Base-by-base conservation (phyloP, 78 protist genomes). In the Protostelium mycophagum region DNA sequence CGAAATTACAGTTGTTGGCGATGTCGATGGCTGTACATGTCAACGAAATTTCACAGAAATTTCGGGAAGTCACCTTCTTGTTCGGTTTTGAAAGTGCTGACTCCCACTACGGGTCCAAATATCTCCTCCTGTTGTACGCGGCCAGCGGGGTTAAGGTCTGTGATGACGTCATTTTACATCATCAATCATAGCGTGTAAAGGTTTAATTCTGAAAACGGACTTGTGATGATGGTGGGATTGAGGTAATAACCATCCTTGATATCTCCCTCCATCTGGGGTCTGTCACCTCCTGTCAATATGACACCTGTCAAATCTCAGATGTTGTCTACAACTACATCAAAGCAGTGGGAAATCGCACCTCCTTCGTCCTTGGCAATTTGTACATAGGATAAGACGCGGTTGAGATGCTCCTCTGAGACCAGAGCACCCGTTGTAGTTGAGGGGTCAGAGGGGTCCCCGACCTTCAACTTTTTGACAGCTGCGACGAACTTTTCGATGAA, bases 61-160 rank as follows among this genome's bases (percentile, higher is more conserved):
- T 5, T 23, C 86, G 36, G n/a, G n/a, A n/a, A n/a, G n/a, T n/a
- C 37, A 85, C 86, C 96, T 28, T 96, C 96, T n/a, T 90, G 92
- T 28, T 92, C 97, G 63, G 85, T 91, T 29, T 91, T 36, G 83
- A 96, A 97, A 0, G 89, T 84, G 34, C 83, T 38, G 73, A 92
- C 88, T 23, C 92, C 87, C 0, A 96, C 95, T 28, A 97, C 96
- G 0, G 98, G 98, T 0, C 98, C 98, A 34, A 97, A 97, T 0
- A 93, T 95, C 84, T 95, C 95, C 73, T 95, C 94, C 73, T 90
- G 34, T 83, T 86, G 85, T 0, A 91, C 91, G 31, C 93, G 91
- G 29, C 63, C 31, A 16, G 35, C 36, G 23, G 86, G 87, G 0
- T 63, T 35, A 35, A 88, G 39, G 28, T 36, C 36, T 37, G 16